Evolutionary conservation across 306 rosid genomes (phyloP).

Genomic region (Pachyrhizus erosus): DNA sequence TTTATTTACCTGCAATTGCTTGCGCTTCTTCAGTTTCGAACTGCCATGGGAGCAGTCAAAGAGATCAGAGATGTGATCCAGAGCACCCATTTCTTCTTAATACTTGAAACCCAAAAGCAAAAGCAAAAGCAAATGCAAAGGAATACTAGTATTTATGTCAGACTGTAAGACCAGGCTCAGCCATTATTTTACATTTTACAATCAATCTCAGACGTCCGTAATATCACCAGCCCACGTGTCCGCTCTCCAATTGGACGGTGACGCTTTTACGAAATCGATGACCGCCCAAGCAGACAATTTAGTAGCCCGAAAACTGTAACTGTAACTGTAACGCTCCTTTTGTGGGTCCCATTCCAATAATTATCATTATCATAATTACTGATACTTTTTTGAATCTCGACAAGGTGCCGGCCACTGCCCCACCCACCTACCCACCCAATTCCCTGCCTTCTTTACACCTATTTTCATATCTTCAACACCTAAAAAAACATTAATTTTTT

Average conservation of each 20-base stretch:
- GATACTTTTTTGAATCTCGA: background rate
- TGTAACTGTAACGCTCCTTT: background rate
- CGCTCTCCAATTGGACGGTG: background rate
- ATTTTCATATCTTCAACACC: too few species aligned
- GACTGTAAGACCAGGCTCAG: too few species aligned
- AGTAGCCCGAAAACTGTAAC: background rate
- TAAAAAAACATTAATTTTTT: too few species aligned
- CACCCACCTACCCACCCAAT: background rate
- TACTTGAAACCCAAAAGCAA: too few species aligned
- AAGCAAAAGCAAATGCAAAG: too few species aligned
- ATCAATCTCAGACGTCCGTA: background rate
- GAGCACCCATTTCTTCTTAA: constrained; percentile 44
- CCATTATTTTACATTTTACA: too few species aligned
- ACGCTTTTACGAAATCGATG: background rate
- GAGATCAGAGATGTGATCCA: constrained; percentile 58
- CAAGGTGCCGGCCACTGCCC: background rate
- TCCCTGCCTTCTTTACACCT: too few species aligned
- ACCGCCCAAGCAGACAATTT: constrained; percentile 7
- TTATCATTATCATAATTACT: background rate
- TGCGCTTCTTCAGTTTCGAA: constrained; percentile 52
- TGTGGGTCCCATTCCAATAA: background rate
- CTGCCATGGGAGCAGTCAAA: constrained; percentile 53
- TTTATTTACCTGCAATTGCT: constrained; percentile 70
- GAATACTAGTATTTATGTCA: too few species aligned
- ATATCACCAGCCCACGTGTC: constrained; percentile 7